These are phyloP conservation scores for Didymosphaeria variabile DNA, from an alignment of 2,329 filamentous ascomycete species.

Conservation along the genomic window DNA sequence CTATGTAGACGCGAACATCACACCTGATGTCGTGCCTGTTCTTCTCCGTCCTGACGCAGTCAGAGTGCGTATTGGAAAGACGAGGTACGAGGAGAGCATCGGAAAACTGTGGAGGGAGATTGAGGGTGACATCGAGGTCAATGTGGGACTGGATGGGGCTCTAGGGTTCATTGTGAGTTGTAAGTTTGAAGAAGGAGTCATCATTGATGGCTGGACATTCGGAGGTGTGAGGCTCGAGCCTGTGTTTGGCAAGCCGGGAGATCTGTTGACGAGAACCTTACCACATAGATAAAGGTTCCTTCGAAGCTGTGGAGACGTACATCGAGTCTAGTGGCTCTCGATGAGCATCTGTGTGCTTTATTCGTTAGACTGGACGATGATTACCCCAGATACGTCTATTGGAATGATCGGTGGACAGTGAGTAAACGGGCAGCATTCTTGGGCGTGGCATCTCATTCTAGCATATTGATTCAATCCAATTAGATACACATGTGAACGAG, in stretches of 20 bases:
- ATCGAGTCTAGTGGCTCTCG: background rate
- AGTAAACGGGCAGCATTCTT: background rate
- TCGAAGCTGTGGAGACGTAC: background rate
- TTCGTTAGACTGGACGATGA: too few species aligned
- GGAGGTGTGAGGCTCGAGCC: conserved; percentile 50
- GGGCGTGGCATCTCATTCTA: background rate
- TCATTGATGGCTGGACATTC: conserved; percentile 50
- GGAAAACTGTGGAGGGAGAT: conserved; percentile 50
- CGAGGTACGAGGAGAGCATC: conserved; percentile 38
- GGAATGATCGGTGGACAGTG: too few species aligned
- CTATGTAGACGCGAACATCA: conserved; percentile 50
- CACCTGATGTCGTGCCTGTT: conserved; percentile 49
- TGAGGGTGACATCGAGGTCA: conserved; percentile 47
- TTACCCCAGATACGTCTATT: too few species aligned
- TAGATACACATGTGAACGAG: too few species aligned
- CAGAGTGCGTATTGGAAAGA: conserved; percentile 43
- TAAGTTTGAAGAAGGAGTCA: conserved; percentile 41
- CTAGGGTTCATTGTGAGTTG: conserved; percentile 49
- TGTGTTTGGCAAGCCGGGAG: conserved; percentile 33
- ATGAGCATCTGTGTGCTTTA: background rate
- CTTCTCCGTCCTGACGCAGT: conserved; percentile 50
- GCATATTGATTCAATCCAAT: background rate
- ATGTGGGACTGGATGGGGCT: conserved; percentile 48
- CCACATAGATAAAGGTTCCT: background rate
- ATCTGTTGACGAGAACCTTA: conserved; percentile 10